These are phyloP conservation scores for Arachis stenosperma DNA, from an alignment of 306 rosid genomes.

Conservation along the genomic window DNA sequence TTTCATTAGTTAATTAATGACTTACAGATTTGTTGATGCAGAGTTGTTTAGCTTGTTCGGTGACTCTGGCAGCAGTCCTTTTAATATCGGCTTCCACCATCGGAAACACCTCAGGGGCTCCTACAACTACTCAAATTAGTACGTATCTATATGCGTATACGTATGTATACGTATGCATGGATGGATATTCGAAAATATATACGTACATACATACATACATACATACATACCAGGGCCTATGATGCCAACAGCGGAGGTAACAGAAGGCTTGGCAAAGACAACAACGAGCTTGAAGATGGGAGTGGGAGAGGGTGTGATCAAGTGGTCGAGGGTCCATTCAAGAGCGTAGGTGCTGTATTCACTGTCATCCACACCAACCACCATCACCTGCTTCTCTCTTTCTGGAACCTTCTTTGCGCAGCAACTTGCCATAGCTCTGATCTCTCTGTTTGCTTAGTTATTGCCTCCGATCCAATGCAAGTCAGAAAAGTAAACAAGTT, in stretches of 20 bases:
- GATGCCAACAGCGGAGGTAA: conserved; percentile 52
- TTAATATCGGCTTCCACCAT: conserved; percentile 58
- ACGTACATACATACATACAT: conserved; percentile 43
- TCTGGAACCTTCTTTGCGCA: neutral
- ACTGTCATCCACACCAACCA: conserved; percentile 73
- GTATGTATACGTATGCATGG: too few species aligned
- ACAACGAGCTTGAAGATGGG: conserved; percentile 61
- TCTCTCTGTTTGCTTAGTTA: too few species aligned
- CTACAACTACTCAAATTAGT: conserved; percentile 30
- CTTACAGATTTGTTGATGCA: conserved; percentile 55
- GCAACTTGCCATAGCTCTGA: neutral
- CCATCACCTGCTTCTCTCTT: conserved; percentile 64
- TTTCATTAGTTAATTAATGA: neutral
- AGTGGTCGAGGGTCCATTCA: conserved; percentile 67
- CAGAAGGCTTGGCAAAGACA: conserved; percentile 62
- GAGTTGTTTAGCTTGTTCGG: conserved; percentile 46
- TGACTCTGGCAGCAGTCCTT: conserved; percentile 43
- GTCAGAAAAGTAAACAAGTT: neutral
- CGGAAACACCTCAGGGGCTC: conserved; percentile 59
- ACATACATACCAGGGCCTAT: conserved; percentile 66
- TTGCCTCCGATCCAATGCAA: too few species aligned
- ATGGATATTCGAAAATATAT: too few species aligned
- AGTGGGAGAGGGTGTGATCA: conserved; percentile 35
- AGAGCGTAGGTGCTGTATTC: conserved; percentile 62
- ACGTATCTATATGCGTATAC: neutral